Evolutionary conservation across 768 basidiomycete species (phyloP).

Genomic region (Collybiopsis luxurians): DNA sequence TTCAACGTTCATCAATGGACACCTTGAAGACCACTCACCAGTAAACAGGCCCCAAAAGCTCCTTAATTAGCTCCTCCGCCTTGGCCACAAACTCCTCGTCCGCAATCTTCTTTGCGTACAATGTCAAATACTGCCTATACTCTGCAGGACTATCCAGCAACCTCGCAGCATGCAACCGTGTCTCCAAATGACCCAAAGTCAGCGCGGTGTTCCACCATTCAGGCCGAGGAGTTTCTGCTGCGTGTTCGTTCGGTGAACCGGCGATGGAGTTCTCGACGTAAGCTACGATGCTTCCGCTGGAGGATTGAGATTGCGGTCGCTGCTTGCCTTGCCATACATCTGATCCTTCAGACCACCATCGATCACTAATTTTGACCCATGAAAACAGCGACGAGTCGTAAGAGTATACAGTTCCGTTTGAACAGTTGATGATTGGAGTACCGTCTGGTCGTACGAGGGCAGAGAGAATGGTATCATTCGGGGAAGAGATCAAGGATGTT

Average conservation of each 20-base stretch:
- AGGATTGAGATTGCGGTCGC: slow-evolving; percentile 37
- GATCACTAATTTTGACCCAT: slow-evolving; percentile 76
- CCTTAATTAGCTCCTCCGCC: slow-evolving; percentile 88
- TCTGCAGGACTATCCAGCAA: slow-evolving; percentile 81
- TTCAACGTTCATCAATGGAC: not conserved
- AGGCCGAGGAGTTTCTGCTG: slow-evolving; percentile 50
- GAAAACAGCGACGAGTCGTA: slow-evolving; percentile 66
- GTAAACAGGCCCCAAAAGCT: slow-evolving; percentile 87
- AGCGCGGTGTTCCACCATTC: slow-evolving; percentile 82
- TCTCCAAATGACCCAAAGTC: slow-evolving; percentile 88
- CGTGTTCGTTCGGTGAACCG: slow-evolving; percentile 29
- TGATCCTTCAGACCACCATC: slow-evolving; percentile 85
- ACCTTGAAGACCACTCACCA: slow-evolving; percentile 61
- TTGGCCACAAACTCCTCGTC: slow-evolving; percentile 88
- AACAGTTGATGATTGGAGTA: slow-evolving; percentile 70
- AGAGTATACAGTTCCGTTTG: slow-evolving; percentile 75
- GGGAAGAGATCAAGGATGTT: slow-evolving; percentile 51
- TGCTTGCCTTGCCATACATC: slow-evolving; percentile 80
- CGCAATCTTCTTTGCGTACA: slow-evolving; percentile 83
- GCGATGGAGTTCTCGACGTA: slow-evolving; percentile 46
- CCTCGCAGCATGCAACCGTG: slow-evolving; percentile 68
- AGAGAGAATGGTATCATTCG: slow-evolving; percentile 60
- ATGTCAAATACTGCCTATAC: slow-evolving; percentile 70
- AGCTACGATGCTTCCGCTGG: slow-evolving; percentile 53
- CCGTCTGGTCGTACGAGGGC: slow-evolving; percentile 78